These are phyloP conservation scores for Nicotiana tomentosiformis DNA, from an alignment of 257 asterid species.

Conservation along the genomic window DNA sequence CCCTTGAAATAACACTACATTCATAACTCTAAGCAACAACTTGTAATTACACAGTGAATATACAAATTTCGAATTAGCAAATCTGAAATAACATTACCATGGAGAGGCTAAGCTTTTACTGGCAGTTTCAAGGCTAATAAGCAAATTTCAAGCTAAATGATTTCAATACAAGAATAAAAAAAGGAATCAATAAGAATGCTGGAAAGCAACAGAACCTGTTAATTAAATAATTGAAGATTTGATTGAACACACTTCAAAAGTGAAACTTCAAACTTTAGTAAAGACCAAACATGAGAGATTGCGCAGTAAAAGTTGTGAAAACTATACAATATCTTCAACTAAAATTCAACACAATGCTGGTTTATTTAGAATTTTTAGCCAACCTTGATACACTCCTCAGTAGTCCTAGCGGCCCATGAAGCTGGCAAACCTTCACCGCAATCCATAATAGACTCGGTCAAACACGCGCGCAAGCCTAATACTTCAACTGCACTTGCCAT, in stretches of 20 bases:
- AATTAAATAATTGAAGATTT: neutral
- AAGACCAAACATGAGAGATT: neutral
- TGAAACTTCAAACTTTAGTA: neutral
- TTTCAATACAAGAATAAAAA: neutral
- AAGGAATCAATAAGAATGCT: neutral
- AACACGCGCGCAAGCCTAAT: slow-evolving; percentile 72
- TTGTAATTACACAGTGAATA: too few relatives aligned
- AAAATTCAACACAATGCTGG: too few relatives aligned
- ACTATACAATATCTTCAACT: too few relatives aligned
- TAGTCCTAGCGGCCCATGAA: slow-evolving; percentile 52
- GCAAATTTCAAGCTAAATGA: neutral
- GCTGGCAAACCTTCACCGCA: slow-evolving; percentile 68
- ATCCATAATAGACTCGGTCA: slow-evolving; percentile 75
- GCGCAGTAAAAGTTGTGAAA: too few relatives aligned
- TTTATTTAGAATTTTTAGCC: neutral
- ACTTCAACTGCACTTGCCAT: slow-evolving; percentile 68
- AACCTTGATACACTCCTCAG: slow-evolving; percentile 68
- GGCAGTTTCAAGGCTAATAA: too few relatives aligned
- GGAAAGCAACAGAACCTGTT: neutral
- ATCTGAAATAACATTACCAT: neutral
- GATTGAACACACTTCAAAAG: neutral
- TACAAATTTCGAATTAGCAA: neutral
- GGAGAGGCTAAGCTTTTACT: too few relatives aligned
- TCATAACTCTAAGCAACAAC: neutral
- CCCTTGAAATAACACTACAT: slow-evolving; percentile 13